phyloP scores from a whole-genome alignment of 169 alveolate species.

The Amoebophrya sp. region DNA sequence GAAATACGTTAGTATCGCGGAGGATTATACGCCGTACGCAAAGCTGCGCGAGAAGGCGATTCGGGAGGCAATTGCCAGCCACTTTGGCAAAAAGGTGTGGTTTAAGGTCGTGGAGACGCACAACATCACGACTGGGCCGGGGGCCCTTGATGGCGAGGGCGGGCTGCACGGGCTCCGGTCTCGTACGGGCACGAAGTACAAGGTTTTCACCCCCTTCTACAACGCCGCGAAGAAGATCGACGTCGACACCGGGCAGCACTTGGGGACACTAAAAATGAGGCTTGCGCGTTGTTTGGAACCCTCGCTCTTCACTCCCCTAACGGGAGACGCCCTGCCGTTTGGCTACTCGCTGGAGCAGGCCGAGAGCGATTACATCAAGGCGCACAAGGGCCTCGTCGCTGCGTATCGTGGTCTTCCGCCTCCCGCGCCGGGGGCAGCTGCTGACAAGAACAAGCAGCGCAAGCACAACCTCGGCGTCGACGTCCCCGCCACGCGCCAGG shows the following conservation, averaged over 20 bases:
- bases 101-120: neutral
- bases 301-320: neutral
- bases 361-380: neutral
- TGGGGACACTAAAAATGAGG: too few relatives aligned
- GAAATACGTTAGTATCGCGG: neutral
- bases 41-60: neutral
- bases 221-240: neutral
- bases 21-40: neutral
- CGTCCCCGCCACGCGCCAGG: neutral
- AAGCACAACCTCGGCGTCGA: neutral
- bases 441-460: too few relatives aligned
- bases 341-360: neutral
- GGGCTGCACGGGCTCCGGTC: neutral
- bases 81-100: neutral
- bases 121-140: conserved; percentile 1
- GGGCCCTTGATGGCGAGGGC: too few relatives aligned
- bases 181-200: neutral
- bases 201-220: neutral
- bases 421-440: too few relatives aligned
- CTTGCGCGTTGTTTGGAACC: too few relatives aligned
- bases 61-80: neutral
- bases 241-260: too few relatives aligned
- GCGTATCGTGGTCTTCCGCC: too few relatives aligned
- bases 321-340: neutral
- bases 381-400: neutral